Percentiles rank a stretch among this genome's conserved stretches.
These are phyloP conservation scores for Camellia oleifera DNA, from an alignment of 179 eudicot species.

Conservation along the genomic window DNA sequence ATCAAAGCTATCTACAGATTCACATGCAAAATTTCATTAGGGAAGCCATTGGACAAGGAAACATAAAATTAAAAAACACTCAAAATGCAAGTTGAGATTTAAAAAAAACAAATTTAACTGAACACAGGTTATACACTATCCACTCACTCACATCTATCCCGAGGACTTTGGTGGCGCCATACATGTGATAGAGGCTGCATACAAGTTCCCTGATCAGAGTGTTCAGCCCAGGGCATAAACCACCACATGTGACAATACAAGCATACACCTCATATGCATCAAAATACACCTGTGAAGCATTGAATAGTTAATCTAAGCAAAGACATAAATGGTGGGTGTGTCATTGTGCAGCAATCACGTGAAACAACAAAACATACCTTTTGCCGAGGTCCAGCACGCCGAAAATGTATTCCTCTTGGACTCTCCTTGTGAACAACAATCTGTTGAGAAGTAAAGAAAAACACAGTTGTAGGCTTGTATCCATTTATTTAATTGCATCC, in stretches of 20 bases:
- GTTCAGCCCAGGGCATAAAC: constrained; percentile 93
- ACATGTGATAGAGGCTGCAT: constrained; percentile 76
- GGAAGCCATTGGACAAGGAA: neutral
- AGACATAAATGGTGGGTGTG: neutral
- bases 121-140: neutral
- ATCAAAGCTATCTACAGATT: neutral
- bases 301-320: constrained; percentile 5
- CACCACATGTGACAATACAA: constrained; percentile 95
- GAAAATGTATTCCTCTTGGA: constrained; percentile 87
- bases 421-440: constrained; percentile 77
- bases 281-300: constrained; percentile 59
- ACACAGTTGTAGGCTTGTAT: neutral
- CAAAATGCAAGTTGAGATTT: neutral
- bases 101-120: neutral
- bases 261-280: constrained; percentile 75
- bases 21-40: neutral
- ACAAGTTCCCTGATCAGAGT: constrained; percentile 96
- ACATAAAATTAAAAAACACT: constrained; percentile 3
- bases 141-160: constrained; percentile 77
- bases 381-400: constrained; percentile 97
- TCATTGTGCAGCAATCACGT: neutral
- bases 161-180: constrained; percentile 63
- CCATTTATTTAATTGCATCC: constrained; percentile 2
- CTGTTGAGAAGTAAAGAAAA: constrained; percentile 28
- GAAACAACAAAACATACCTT: constrained; percentile 40